These are phyloP conservation scores for Nelumbo lutea DNA, from an alignment of 164 flowering plant genomes.

Conservation along the genomic window DNA sequence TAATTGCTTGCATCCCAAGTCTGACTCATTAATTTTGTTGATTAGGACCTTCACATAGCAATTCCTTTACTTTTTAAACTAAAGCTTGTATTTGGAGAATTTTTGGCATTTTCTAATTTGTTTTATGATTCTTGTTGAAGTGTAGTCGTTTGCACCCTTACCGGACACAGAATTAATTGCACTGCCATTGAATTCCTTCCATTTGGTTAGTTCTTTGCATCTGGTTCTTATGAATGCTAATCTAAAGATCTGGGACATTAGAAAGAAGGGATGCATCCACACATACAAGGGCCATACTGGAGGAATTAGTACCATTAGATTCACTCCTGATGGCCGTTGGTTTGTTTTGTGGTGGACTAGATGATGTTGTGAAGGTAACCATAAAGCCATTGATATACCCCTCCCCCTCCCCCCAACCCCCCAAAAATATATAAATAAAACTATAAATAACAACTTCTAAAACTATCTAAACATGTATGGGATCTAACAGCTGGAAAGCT, in stretches of 20 bases:
- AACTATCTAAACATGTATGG: conserved; percentile 52
- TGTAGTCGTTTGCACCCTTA: conserved; percentile 77
- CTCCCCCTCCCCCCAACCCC: background rate
- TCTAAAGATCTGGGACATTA: conserved; percentile 82
- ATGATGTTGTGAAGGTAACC: conserved; percentile 74
- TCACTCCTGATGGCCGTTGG: conserved; percentile 96
- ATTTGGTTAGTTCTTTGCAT: conserved; percentile 89
- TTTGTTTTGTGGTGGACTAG: conserved; percentile 88
- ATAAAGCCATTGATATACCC: conserved; percentile 3
- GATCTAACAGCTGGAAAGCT: conserved; percentile 95
- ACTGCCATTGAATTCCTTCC: conserved; percentile 84
- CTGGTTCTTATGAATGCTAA: conserved; percentile 78
- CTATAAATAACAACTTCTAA: background rate
- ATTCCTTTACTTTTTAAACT: background rate
- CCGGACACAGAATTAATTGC: conserved; percentile 78
- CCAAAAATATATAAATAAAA: background rate
- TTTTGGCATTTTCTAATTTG: conserved; percentile 19
- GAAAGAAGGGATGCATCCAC: conserved; percentile 91
- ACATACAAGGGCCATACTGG: conserved; percentile 82
- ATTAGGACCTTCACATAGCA: background rate
- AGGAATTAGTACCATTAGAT: conserved; percentile 62
- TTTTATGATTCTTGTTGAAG: conserved; percentile 42
- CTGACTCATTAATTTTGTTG: background rate
- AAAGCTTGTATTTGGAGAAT: background rate
- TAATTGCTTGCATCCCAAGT: background rate